Evolutionary conservation across 441 rosid species (phyloP).

Genomic region (Macaranga tanarius): DNA sequence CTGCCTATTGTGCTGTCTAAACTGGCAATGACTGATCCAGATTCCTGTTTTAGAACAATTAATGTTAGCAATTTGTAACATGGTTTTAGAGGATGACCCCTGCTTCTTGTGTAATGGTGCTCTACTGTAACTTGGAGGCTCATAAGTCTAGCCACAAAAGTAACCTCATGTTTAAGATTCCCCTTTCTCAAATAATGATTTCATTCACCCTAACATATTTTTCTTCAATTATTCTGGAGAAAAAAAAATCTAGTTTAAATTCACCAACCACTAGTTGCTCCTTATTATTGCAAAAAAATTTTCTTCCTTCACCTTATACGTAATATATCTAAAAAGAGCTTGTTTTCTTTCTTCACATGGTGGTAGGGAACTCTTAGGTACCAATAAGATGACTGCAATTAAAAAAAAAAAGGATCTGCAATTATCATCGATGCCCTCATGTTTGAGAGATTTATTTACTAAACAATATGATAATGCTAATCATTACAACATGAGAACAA

Average conservation of each 20-base stretch:
- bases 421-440: not conserved
- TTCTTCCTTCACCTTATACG: not conserved
- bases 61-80: not conserved
- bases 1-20: not conserved
- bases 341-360: not conserved
- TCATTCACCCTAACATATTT: not conserved
- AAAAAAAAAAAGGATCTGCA: not conserved
- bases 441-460: not conserved
- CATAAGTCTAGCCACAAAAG: no score
- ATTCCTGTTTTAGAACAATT: not conserved
- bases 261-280: not conserved
- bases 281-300: not conserved
- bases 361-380: not conserved
- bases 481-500: not conserved
- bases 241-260: not conserved
- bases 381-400: not conserved
- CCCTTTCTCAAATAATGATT: not conserved
- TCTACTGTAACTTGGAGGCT: not conserved
- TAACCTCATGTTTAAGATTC: not conserved
- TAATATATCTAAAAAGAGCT: not conserved
- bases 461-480: not conserved
- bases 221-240: not conserved
- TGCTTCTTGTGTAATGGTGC: not conserved
- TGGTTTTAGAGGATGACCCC: slow-evolving; percentile 1
- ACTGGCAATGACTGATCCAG: not conserved